Evolutionary conservation across 768 basidiomycete species (phyloP), one percentile per base, ranked within the genome.

Genomic region (Naganishia vishniacii): DNA sequence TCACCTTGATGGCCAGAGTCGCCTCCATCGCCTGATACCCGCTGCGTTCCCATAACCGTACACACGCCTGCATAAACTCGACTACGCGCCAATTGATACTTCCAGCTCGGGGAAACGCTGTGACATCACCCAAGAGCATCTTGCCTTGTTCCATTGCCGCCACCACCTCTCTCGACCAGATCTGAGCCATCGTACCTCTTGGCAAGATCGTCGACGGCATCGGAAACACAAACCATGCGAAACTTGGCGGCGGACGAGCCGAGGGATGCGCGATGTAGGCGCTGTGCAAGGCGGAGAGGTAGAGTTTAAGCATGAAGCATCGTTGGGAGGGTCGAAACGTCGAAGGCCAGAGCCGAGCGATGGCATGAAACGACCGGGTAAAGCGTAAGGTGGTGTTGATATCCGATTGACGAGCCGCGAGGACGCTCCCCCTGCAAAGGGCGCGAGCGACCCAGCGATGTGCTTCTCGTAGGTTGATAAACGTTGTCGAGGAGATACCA

Each of bases 391-490:
- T 66, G 23, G 69, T 62, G 8, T 62, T 15, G 3, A 74, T 42
- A 49, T 69, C 28, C n/a, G 60, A 79, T 0, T 78, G 77, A 15
- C 81, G 81, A 3, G 88, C 79, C 16, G 85, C 82, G 0, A 91
- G 76, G 1, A 88, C 79, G 45, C 88, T 81, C 1, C 85, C 85
- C n/a, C 92, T 83, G 80, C 88, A 88, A n/a, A 92, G 79, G 25
- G 89, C 81, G 20, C 85, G 82, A 69, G 94, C 90, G 2, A 84
- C 80, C 88, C 89, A 92, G 53, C 91, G 82, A 81, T 89, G 91
- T 11, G 93, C 81, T 70, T 97, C 92, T 7, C 78, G 46, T 81
- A 81, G 61, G 81, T 81, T n/a, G 79, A 71, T 37, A 25, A 56
- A 51, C 1, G 49, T 9, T 32, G 32, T 37, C 32, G 32, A n/a